These are phyloP conservation scores for Coemansia sp. DNA, from an alignment of 192 early-diverging fungal genomes.

Conservation along the genomic window DNA sequence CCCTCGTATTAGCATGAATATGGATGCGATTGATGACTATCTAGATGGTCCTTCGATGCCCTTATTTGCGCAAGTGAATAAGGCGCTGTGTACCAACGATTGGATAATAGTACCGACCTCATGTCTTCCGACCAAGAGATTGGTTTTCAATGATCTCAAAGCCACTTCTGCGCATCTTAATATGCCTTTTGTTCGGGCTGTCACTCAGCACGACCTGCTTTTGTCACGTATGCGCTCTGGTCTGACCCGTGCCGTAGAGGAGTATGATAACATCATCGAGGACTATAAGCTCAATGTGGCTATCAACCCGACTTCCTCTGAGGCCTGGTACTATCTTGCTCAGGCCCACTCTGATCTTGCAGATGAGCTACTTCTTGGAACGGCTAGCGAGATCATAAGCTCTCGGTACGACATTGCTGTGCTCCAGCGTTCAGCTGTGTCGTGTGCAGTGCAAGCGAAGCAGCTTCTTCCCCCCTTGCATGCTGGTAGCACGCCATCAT, in stretches of 20 bases:
- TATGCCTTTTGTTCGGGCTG: conserved; percentile 46
- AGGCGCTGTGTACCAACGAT: background rate
- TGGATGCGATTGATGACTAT: conserved; percentile 43
- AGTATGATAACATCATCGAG: conserved; percentile 50
- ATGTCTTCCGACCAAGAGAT: conserved; percentile 11
- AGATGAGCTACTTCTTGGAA: conserved; percentile 47
- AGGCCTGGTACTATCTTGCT: conserved; percentile 41
- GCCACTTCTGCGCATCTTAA: conserved; percentile 19
- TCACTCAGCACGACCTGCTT: conserved; percentile 39
- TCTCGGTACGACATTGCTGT: conserved; percentile 31
- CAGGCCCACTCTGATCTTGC: conserved; percentile 47
- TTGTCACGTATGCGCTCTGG: conserved; percentile 47
- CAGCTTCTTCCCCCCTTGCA: conserved; percentile 21
- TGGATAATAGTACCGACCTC: background rate
- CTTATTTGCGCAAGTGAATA: conserved; percentile 27
- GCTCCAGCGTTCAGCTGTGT: conserved; percentile 39
- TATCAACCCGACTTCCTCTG: conserved; percentile 26
- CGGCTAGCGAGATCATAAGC: conserved; percentile 36
- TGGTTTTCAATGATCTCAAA: background rate
- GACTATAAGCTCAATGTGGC: conserved; percentile 49
- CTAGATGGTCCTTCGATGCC: conserved; percentile 50
- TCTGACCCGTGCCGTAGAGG: conserved; percentile 35
- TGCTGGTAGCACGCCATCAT: background rate
- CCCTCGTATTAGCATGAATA: conserved; percentile 40
- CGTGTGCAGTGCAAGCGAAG: conserved; percentile 33